Evolutionary conservation across 805 yeast species (phyloP), one percentile per base, ranked within the genome.

Genomic region (Vanderwaltozyma polyspora): DNA sequence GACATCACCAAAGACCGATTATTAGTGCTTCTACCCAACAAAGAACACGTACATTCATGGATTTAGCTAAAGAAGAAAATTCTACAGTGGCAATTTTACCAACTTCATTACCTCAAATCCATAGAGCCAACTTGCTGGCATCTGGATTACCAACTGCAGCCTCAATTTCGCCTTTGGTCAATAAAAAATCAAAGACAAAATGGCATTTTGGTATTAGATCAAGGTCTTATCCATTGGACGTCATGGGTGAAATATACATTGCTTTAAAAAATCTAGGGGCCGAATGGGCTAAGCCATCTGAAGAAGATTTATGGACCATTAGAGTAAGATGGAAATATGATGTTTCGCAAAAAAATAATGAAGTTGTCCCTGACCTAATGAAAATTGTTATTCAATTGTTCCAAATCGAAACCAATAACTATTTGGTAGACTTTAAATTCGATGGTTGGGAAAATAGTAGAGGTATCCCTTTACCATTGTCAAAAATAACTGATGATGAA

Each of bases 131-230:
- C 52, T 91, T 89, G 97, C 68, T 76, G 45, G 80, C 76, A 19
- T 62, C 60, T 31, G 71, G 72, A 1, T 62, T 74, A 6, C 69
- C 76, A 33, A 60, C 72, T 0, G 63, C 64, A 5, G 44, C 65
- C 6, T 63, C 63, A 43, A 63, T 64, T 23, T 65, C 67, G 28
- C 77, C 83, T 8, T 64, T 76, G 15, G 68, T 78, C 17, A 68
- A 80, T 31, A 86, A 89, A 57, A 85, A 84, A 57, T 81, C 89
- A 41, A 89, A 86, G 60, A 84, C 95, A 6, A 76, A 94, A 59
- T 91, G 98, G 98, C 98, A 91, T 65, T 91, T 91, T 54, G 98
- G 98, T 44, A 91, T 91, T 40, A 70, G 98, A 54, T 85, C 95
- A 7, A 70, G 96, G 49, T 84, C 95, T 1, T 91, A 91, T 55